Percentiles rank a stretch among this genome's conserved stretches.
Evolutionary conservation across 169 alveolate species (phyloP).

Genomic region (Cryptosporidium sp.): DNA sequence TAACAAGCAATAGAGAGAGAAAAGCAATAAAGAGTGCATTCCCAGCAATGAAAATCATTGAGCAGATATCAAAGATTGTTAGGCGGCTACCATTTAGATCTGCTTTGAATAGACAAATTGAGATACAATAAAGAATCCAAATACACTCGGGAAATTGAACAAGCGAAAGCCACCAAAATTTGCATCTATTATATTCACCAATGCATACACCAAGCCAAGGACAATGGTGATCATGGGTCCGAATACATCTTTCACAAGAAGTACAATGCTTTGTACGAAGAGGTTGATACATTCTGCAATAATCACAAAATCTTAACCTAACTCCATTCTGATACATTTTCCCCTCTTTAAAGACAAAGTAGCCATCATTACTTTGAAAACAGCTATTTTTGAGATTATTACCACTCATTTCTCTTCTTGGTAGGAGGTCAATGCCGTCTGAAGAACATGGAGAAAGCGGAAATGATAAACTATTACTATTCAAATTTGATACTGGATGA

Average conservation of each 20-base stretch:
- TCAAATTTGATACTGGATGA: neutral
- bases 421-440: slow-evolving; percentile 60
- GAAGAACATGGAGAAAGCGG: slow-evolving; percentile 72
- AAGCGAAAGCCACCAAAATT: slow-evolving; percentile 77
- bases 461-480: slow-evolving; percentile 9
- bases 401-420: slow-evolving; percentile 13
- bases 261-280: slow-evolving; percentile 88
- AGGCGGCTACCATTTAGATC: slow-evolving; percentile 23
- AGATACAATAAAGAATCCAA: slow-evolving; percentile 52
- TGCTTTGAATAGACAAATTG: slow-evolving; percentile 25
- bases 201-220: slow-evolving; percentile 92
- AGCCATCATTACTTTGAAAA: slow-evolving; percentile 59
- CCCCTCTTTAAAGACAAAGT: slow-evolving; percentile 63
- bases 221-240: slow-evolving; percentile 92
- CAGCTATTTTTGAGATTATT: slow-evolving; percentile 15
- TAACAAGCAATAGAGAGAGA: slow-evolving; percentile 62
- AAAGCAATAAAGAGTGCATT: slow-evolving; percentile 59
- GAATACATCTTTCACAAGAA: slow-evolving; percentile 87
- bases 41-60: slow-evolving; percentile 20
- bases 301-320: slow-evolving; percentile 83
- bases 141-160: slow-evolving; percentile 78
- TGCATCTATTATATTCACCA: slow-evolving; percentile 82
- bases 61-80: slow-evolving; percentile 17
- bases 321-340: slow-evolving; percentile 72
- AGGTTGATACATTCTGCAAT: slow-evolving; percentile 86